Base-by-base conservation (phyloP, 495 filamentous ascomycete genomes). In the Elasticomyces elasticus region DNA sequence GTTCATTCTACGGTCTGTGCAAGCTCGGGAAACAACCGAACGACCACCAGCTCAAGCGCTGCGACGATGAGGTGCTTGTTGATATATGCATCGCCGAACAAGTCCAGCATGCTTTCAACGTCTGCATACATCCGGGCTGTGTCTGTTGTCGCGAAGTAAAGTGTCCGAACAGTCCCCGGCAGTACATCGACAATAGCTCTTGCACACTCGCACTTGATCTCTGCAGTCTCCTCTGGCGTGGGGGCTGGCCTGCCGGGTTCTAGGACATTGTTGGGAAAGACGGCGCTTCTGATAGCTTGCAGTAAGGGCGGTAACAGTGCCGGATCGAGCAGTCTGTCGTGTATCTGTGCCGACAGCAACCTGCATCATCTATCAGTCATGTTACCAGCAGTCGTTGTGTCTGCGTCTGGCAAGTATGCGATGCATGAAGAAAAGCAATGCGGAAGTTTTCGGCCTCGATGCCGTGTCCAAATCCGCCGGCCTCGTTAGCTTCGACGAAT, bases 21-120 rank as follows among this genome's bases (percentile, higher is more conserved):
- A 60, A 97, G 61, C 74, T 98, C 92, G 25, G 92, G 92, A 48
- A 95, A 74, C 28, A 96, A 68, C 60, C 83, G 78, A 31, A 85
- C 80, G 13, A 98, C 71, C 0, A 94, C 54, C 49, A 87, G 70
- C 67, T 97, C 92, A 35, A 95, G 61, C 35, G 89, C 73, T 22
- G 76, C 72, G 59, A 91, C 94, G 40, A 90, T 67, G 10, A 98
- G 69, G 67, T 97, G 89, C 68, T 86, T 91, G 71, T 96, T 97
- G 66, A 86, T 80, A 69, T 94, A 96, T 11, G 75, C 76, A 66
- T 94, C 87, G 1, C 75, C 76, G 62, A 94, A 85, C 15, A 87
- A 70, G 60, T 88, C 83, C 19, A 96, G 75, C 23, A 85, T 71
- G 52, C 63, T 66, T 45, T 72, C 79, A 45, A 65, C 63, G 31